These are phyloP conservation scores for Cyberlindnera sargentensis DNA, from an alignment of 805 yeast genomes.

Conservation along the genomic window DNA sequence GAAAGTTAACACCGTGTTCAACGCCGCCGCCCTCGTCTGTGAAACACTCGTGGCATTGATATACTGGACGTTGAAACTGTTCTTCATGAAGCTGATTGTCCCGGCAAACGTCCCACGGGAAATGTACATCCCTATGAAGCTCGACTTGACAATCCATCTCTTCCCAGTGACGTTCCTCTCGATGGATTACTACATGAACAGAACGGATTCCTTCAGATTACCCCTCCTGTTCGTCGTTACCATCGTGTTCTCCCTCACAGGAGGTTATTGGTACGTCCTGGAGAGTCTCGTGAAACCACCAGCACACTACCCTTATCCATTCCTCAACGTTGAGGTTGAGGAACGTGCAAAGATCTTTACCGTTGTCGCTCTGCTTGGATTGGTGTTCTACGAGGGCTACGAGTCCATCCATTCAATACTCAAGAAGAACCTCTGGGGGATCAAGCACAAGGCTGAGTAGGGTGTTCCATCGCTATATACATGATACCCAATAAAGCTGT, in stretches of 20 bases:
- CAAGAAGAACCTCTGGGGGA: conserved; percentile 1
- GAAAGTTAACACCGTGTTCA: conserved; percentile 6
- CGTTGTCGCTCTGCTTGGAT: conserved; percentile 34
- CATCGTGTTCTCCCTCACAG: conserved; percentile 33
- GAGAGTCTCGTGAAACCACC: conserved; percentile 39
- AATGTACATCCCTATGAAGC: conserved; percentile 36
- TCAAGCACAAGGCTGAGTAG: conserved; percentile 3
- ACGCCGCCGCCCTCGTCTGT: conserved; percentile 49
- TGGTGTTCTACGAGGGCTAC: conserved; percentile 24
- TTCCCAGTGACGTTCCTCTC: conserved; percentile 48
- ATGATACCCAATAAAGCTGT: no score
- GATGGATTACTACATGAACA: conserved; percentile 47
- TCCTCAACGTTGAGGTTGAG: conserved; percentile 45
- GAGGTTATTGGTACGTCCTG: conserved; percentile 47
- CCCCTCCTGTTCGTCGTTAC: conserved; percentile 33
- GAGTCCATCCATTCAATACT: conserved; percentile 23
- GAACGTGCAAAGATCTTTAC: conserved; percentile 42
- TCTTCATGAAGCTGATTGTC: conserved; percentile 42
- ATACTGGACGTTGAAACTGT: conserved; percentile 63
- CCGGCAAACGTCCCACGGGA: conserved; percentile 22
- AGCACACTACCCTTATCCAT: conserved; percentile 60
- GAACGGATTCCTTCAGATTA: conserved; percentile 36
- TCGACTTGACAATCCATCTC: conserved; percentile 55
- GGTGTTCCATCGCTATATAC: no score
- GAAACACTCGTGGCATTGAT: conserved; percentile 56